These are phyloP conservation scores for Cercophora scortea DNA, from an alignment of 495 filamentous ascomycete species.

Conservation along the genomic window DNA sequence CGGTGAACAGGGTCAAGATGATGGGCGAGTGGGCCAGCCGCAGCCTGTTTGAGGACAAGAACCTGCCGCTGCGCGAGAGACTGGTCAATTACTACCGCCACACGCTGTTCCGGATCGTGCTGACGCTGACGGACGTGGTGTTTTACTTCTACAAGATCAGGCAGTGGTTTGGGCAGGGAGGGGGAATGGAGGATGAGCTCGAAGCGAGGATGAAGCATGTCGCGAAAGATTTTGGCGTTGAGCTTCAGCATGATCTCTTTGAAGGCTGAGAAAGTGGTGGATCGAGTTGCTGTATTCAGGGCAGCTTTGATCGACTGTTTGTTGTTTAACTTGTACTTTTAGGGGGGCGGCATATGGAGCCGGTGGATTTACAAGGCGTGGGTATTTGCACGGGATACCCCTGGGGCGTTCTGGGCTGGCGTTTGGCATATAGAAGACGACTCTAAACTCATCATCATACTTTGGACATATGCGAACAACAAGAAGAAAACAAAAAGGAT, in stretches of 20 bases:
- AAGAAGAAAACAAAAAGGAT: no score
- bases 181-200: slow-evolving; percentile 90
- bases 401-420: no score
- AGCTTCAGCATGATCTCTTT: slow-evolving; percentile 79
- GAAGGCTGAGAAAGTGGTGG: slow-evolving; percentile 52
- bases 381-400: no score
- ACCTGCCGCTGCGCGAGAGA: slow-evolving; percentile 28
- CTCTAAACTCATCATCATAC: no score
- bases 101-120: slow-evolving; percentile 67
- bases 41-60: slow-evolving; percentile 58
- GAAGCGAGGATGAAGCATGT: slow-evolving; percentile 78
- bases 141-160: slow-evolving; percentile 74
- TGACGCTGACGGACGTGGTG: slow-evolving; percentile 70
- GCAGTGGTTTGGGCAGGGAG: slow-evolving; percentile 65
- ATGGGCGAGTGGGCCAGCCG: slow-evolving; percentile 84
- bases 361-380: no score
- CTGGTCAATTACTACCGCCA: slow-evolving; percentile 58
- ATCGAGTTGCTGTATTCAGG: no score
- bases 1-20: slow-evolving; percentile 92
- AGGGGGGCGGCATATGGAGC: no score
- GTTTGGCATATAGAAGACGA: no score
- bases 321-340: no score
- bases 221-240: slow-evolving; percentile 86
- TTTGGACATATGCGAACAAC: no score
- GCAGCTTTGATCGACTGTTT: no score